A percentile compares a stretch with the other conserved stretches of the same genome.
Conservation (phyloP, 2,329 filamentous ascomycete species). For the Myrmaecium sp. region DNA sequence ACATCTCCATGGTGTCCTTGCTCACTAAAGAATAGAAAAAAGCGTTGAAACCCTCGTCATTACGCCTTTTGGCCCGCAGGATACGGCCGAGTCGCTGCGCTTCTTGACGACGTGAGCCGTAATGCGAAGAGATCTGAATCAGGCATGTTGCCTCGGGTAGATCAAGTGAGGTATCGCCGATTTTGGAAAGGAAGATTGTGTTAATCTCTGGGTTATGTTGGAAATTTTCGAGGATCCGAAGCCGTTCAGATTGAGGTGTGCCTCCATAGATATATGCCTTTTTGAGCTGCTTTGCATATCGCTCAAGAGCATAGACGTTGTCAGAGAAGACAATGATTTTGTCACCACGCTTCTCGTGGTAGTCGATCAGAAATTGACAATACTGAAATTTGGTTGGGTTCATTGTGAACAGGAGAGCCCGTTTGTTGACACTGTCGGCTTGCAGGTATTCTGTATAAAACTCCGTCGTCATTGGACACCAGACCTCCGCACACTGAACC, state of each 20-base stretch:
- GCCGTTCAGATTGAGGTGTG: constrained; percentile 70
- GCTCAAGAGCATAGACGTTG: constrained; percentile 81
- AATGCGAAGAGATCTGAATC: constrained; percentile 95
- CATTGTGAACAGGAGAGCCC: constrained; percentile 75
- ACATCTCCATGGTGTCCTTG: constrained; percentile 97
- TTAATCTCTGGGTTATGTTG: constrained; percentile 81
- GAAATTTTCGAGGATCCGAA: constrained; percentile 82
- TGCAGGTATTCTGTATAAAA: constrained; percentile 90
- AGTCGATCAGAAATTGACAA: constrained; percentile 95
- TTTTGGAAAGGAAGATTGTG: constrained; percentile 91
- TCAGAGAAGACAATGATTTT: constrained; percentile 98
- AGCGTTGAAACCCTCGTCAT: constrained; percentile 96
- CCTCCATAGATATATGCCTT: constrained; percentile 88
- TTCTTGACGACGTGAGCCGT: constrained; percentile 90
- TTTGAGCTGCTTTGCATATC: constrained; percentile 65
- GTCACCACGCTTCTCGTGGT: constrained; percentile 84
- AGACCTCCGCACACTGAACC: constrained; percentile 95
- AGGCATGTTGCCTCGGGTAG: constrained; percentile 90
- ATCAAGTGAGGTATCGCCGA: constrained; percentile 95
- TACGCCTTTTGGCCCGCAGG: constrained; percentile 81
- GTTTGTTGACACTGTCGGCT: constrained; percentile 44
- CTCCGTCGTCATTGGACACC: constrained; percentile 98
- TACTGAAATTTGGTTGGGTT: constrained; percentile 95
- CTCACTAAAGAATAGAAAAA: constrained; percentile 98
- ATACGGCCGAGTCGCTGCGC: constrained; percentile 88